Percentiles rank a stretch among this genome's conserved stretches.
Evolutionary conservation across 352 stramenopile genomes (phyloP).

Genomic region (Globisporangium paroecandrum): DNA sequence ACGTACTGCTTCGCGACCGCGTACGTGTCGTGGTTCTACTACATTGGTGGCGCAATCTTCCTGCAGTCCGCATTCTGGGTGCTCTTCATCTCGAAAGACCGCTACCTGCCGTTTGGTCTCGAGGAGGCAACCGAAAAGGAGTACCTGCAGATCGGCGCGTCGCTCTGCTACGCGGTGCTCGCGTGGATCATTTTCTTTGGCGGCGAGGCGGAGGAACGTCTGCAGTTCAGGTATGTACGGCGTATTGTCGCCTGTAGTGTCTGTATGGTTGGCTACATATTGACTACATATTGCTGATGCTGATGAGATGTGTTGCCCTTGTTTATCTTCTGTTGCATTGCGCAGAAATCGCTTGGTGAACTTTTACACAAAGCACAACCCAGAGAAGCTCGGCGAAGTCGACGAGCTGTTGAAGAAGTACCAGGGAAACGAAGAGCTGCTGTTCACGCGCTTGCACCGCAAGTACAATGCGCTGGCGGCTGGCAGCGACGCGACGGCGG

Average conservation of each 20-base stretch:
- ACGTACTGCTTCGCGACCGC: conserved; percentile 43
- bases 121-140: conserved; percentile 43
- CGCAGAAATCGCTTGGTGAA: conserved; percentile 32
- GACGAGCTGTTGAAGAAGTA: conserved; percentile 73
- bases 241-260: background rate
- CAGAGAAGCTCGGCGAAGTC: conserved; percentile 56
- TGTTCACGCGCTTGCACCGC: conserved; percentile 69
- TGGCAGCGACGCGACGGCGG: conserved; percentile 8
- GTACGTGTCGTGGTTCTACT: conserved; percentile 39
- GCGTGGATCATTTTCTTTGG: conserved; percentile 50
- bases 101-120: conserved; percentile 26
- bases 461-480: conserved; percentile 74
- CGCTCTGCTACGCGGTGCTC: conserved; percentile 44
- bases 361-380: conserved; percentile 80
- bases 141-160: conserved; percentile 34
- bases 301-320: conserved; percentile 3
- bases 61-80: conserved; percentile 55
- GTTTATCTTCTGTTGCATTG: background rate
- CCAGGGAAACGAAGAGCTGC: conserved; percentile 68
- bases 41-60: conserved; percentile 38
- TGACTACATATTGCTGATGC: background rate
- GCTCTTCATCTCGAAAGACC: conserved; percentile 44
- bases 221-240: conserved; percentile 40
- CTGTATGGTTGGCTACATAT: background rate
- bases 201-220: conserved; percentile 29